phyloP scores from a whole-genome alignment of 768 basidiomycete genomes.

The Hygrocybe coccinea region DNA sequence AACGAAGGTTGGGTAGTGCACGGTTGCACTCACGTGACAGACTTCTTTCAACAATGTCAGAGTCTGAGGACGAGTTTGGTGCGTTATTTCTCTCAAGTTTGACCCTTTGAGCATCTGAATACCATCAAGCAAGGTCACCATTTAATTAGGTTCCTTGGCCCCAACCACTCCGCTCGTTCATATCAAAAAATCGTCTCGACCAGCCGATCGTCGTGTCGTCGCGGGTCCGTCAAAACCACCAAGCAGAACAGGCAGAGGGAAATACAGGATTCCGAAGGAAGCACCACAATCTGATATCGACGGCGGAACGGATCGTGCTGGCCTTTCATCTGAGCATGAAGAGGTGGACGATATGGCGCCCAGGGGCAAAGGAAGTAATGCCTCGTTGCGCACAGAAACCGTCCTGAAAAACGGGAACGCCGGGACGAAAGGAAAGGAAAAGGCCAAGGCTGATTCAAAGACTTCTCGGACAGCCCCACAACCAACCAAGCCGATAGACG shows the following conservation, averaged over 20 bases:
- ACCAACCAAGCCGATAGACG: constrained; percentile 13
- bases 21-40: not conserved
- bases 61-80: constrained; percentile 9
- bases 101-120: not conserved
- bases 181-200: not conserved
- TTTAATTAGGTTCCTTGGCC: not conserved
- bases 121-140: not conserved
- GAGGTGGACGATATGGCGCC: constrained; percentile 7
- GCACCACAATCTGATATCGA: not conserved
- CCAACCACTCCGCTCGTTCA: constrained; percentile 6
- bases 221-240: constrained; percentile 12
- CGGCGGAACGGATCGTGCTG: not conserved
- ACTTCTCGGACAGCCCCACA: constrained; percentile 13
- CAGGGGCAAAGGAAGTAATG: not conserved
- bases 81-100: not conserved
- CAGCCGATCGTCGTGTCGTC: not conserved
- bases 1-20: too few species aligned
- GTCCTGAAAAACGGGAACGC: constrained; percentile 23
- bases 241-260: constrained; percentile 6
- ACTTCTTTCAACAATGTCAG: not conserved
- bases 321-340: not conserved
- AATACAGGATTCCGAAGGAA: not conserved
- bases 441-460: constrained; percentile 27
- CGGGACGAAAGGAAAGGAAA: constrained; percentile 30
- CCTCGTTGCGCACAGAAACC: constrained; percentile 1